Conservation (phyloP, 441 rosid species). For the Eutrema salsugineum region DNA sequence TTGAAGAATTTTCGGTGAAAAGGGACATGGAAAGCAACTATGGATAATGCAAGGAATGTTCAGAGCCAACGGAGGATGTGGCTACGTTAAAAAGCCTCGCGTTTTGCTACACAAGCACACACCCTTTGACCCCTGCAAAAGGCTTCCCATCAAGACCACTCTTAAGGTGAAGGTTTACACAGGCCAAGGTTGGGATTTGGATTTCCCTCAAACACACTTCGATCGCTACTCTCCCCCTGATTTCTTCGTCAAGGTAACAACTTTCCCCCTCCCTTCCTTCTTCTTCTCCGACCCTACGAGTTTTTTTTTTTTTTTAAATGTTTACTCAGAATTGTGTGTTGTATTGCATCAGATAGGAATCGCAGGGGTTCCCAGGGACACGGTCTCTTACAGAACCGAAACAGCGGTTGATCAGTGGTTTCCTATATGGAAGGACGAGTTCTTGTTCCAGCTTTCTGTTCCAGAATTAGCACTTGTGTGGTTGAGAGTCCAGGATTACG, state of each 20-base stretch:
- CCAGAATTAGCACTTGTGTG: conserved; percentile 72
- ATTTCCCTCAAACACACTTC: conserved; percentile 55
- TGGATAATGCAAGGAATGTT: conserved; percentile 85
- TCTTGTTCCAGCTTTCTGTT: conserved; percentile 47
- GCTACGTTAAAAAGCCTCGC: conserved; percentile 64
- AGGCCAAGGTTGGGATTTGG: conserved; percentile 77
- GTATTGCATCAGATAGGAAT: conserved; percentile 47
- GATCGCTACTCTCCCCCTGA: conserved; percentile 83
- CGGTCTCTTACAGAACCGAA: conserved; percentile 23
- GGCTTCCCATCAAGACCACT: conserved; percentile 28
- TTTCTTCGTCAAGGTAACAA: conserved; percentile 60
- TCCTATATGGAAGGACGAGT: conserved; percentile 68
- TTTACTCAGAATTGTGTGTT: neutral
- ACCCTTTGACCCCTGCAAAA: conserved; percentile 38
- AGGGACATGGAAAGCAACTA: conserved; percentile 60
- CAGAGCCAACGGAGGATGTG: conserved; percentile 65
- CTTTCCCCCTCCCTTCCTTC: neutral
- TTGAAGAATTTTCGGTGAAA: neutral
- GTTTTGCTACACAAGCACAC: conserved; percentile 16
- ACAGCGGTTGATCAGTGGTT: conserved; percentile 57
- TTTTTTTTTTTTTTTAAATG: neutral
- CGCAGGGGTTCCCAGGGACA: conserved; percentile 57
- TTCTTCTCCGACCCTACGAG: neutral
- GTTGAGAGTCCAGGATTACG: conserved; percentile 54
- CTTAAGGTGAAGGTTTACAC: conserved; percentile 54